Evolutionary conservation across 2,329 filamentous ascomycete genomes (phyloP).

Genomic region (Karstenula rhodostoma): DNA sequence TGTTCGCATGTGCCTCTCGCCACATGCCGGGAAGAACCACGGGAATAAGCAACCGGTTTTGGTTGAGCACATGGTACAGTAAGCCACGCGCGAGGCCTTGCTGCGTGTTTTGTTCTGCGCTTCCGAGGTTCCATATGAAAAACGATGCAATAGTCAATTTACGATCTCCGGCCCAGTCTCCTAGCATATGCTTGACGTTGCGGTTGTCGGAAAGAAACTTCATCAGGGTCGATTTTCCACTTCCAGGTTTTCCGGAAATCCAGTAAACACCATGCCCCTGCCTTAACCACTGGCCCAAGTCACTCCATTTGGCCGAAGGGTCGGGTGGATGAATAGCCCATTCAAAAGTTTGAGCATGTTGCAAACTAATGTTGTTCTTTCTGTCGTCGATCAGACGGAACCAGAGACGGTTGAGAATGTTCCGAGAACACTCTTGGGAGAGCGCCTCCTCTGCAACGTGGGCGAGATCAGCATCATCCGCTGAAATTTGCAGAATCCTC

Average conservation of each 20-base stretch:
- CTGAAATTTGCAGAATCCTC: neutral
- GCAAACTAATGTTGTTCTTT: neutral
- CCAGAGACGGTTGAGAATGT: neutral
- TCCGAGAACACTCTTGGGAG: neutral
- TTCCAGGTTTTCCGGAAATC: constrained; percentile 14
- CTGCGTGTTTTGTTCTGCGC: neutral
- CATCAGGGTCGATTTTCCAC: constrained; percentile 13
- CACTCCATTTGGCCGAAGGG: neutral
- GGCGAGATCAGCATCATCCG: neutral
- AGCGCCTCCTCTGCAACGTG: neutral
- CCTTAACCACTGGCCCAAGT: neutral
- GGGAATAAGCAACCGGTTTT: neutral
- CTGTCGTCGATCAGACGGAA: neutral
- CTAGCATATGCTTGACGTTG: neutral
- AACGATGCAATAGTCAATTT: neutral
- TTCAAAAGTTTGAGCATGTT: neutral
- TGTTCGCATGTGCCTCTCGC: neutral
- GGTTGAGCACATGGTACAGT: neutral
- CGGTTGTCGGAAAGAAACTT: neutral
- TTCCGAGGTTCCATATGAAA: constrained; percentile 6
- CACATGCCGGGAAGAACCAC: neutral
- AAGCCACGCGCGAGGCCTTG: neutral
- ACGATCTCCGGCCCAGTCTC: neutral
- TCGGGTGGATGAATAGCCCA: neutral
- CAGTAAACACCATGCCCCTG: neutral